phyloP scores from a whole-genome alignment of 495 filamentous ascomycete species.

The Bacidia rubella region DNA sequence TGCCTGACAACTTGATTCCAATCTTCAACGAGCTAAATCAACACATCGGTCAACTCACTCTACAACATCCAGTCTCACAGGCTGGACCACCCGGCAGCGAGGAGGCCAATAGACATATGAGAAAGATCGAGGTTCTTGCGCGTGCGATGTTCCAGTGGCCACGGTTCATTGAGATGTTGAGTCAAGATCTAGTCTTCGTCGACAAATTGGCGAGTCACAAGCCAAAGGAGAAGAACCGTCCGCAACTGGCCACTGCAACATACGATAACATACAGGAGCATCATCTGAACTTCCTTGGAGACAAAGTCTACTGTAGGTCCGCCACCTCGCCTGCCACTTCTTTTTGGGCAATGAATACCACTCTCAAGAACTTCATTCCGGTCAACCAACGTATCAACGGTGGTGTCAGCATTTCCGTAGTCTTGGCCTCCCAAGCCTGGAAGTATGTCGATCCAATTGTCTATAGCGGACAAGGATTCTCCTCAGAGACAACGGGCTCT shows the following conservation, averaged over 20 bases:
- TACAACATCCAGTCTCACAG: too few relatives aligned
- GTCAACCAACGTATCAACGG: not conserved
- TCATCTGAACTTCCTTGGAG: conserved; percentile 26
- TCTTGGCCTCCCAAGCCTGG: conserved; percentile 1
- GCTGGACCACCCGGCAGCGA: too few relatives aligned
- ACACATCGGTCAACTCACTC: too few relatives aligned
- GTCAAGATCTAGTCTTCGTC: too few relatives aligned
- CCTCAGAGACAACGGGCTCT: not conserved
- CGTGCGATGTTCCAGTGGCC: too few relatives aligned
- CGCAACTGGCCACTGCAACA: not conserved
- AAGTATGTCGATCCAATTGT: conserved; percentile 5
- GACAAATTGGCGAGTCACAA: not conserved
- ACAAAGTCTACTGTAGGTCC: conserved; percentile 15
- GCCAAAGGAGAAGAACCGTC: not conserved
- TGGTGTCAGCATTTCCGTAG: not conserved
- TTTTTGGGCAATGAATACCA: conserved; percentile 10
- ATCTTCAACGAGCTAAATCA: not conserved
- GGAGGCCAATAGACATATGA: too few relatives aligned
- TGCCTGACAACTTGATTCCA: not conserved
- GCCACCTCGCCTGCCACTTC: conserved; percentile 23
- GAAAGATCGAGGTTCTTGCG: too few relatives aligned
- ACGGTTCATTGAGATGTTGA: too few relatives aligned
- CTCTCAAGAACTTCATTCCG: not conserved
- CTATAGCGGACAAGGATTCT: not conserved
- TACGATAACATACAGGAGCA: conserved; percentile 13